Conservation (phyloP, 2,329 filamentous ascomycete species). For the Blumeria hordei region DNA sequence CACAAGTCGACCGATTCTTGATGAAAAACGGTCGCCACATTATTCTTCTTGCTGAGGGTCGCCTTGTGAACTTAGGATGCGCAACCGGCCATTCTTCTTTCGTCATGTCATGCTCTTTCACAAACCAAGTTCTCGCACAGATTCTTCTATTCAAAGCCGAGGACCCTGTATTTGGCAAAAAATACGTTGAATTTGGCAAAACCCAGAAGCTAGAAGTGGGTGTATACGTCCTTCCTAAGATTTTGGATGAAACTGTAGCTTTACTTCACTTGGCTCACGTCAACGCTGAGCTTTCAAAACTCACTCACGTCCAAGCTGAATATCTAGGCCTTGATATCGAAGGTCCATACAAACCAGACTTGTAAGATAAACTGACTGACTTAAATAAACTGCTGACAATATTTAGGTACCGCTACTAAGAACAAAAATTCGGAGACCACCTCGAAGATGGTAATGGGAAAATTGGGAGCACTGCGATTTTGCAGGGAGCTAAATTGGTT, state of each 20-base stretch:
- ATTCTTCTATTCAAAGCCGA: constrained; percentile 92
- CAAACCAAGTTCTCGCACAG: constrained; percentile 99
- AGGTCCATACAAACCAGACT: constrained; percentile 91
- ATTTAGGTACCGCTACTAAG: constrained; percentile 15
- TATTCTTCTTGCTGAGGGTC: constrained; percentile 94
- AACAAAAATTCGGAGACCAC: no score
- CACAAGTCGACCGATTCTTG: constrained; percentile 93
- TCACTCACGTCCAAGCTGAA: constrained; percentile 71
- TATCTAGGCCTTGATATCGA: constrained; percentile 71
- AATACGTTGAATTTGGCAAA: constrained; percentile 93
- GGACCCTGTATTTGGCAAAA: constrained; percentile 67
- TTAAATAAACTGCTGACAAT: constrained; percentile 4
- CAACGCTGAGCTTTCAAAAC: constrained; percentile 78
- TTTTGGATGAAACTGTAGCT: constrained; percentile 96
- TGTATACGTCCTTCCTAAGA: constrained; percentile 96
- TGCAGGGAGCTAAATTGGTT: no score
- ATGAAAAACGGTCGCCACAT: constrained; percentile 90
- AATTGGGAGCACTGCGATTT: no score
- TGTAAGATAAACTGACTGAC: constrained; percentile 28
- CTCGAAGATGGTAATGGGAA: no score
- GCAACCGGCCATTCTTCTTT: constrained; percentile 98
- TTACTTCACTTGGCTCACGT: constrained; percentile 78
- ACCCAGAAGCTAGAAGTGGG: constrained; percentile 71
- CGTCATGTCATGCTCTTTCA: constrained; percentile 99
- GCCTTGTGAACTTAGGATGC: constrained; percentile 97